Percentiles rank a stretch among this genome's conserved stretches.
Evolutionary conservation across 2,329 filamentous ascomycete genomes (phyloP).

Genomic region (Mollisiaceae sp.): DNA sequence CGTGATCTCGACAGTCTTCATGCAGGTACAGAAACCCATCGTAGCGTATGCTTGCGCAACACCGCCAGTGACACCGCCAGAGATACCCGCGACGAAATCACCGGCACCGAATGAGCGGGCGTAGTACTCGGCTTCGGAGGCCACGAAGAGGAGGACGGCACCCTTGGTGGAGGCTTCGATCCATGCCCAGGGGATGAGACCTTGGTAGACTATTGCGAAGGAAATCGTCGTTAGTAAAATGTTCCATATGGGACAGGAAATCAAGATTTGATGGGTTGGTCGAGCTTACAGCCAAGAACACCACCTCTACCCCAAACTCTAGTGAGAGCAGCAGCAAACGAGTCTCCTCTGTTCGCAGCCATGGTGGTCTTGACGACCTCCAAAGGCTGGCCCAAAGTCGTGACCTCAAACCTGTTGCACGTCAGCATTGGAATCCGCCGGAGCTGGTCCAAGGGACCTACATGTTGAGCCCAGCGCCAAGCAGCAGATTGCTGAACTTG

Average conservation of each 20-base stretch:
- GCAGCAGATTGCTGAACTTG: slow-evolving; percentile 98
- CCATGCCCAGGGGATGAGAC: slow-evolving; percentile 99
- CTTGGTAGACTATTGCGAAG: slow-evolving; percentile 83
- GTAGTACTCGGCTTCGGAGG: slow-evolving; percentile 96
- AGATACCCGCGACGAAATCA: slow-evolving; percentile 88
- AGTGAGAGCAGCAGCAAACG: slow-evolving; percentile 78
- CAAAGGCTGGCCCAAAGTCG: slow-evolving; percentile 75
- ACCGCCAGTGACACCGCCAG: slow-evolving; percentile 90
- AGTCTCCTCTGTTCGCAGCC: slow-evolving; percentile 93
- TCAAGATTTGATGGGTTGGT: slow-evolving; percentile 9
- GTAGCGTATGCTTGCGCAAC: slow-evolving; percentile 98
- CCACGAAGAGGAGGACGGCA: slow-evolving; percentile 97
- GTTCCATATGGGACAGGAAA: not conserved
- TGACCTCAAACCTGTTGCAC: slow-evolving; percentile 50
- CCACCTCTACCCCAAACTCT: slow-evolving; percentile 95
- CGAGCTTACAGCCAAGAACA: slow-evolving; percentile 83
- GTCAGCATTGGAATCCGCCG: slow-evolving; percentile 15
- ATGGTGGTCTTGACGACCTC: slow-evolving; percentile 99
- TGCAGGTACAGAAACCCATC: slow-evolving; percentile 99
- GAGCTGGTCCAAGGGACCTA: slow-evolving; percentile 21
- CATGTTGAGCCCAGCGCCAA: slow-evolving; percentile 44
- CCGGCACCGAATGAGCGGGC: slow-evolving; percentile 81
- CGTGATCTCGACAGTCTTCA: slow-evolving; percentile 99
- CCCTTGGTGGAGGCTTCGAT: slow-evolving; percentile 99
- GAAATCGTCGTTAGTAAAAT: slow-evolving; percentile 35